Conservation (phyloP, 768 basidiomycete species). For the Mycena haematopus region DNA sequence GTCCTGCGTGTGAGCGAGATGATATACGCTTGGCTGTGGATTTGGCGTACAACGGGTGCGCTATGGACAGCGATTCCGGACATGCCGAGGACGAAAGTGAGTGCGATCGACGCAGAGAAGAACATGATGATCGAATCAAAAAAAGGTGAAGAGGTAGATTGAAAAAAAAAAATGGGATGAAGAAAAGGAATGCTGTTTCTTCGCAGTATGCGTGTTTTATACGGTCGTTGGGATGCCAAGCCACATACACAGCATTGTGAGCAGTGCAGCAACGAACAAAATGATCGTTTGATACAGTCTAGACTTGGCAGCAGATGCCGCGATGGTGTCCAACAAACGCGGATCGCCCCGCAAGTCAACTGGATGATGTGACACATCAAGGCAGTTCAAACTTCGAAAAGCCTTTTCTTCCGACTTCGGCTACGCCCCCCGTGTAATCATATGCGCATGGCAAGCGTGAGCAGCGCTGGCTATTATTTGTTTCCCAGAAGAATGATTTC, state of each 20-base stretch:
- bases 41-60: slow-evolving; percentile 14
- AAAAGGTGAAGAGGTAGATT: slow-evolving; percentile 5
- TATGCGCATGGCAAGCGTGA: too few species aligned
- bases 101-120: slow-evolving; percentile 29
- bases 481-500: too few species aligned
- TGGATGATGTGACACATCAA: too few species aligned
- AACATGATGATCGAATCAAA: slow-evolving; percentile 25
- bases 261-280: not conserved
- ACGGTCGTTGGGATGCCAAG: not conserved
- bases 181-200: slow-evolving; percentile 10
- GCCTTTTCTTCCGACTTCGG: too few species aligned
- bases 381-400: too few species aligned
- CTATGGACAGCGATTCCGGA: slow-evolving; percentile 22
- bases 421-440: too few species aligned
- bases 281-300: too few species aligned
- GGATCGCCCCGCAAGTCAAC: too few species aligned
- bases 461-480: too few species aligned
- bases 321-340: too few species aligned
- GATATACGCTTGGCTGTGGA: not conserved
- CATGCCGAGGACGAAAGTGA: slow-evolving; percentile 19
- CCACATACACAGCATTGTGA: not conserved
- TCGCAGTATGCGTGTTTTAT: not conserved
- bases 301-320: too few species aligned
- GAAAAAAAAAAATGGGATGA: slow-evolving; percentile 1
- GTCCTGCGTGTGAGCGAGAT: not conserved